Evolutionary conservation across 2,329 filamentous ascomycete genomes (phyloP).

Genomic region (Cadophora malorum): DNA sequence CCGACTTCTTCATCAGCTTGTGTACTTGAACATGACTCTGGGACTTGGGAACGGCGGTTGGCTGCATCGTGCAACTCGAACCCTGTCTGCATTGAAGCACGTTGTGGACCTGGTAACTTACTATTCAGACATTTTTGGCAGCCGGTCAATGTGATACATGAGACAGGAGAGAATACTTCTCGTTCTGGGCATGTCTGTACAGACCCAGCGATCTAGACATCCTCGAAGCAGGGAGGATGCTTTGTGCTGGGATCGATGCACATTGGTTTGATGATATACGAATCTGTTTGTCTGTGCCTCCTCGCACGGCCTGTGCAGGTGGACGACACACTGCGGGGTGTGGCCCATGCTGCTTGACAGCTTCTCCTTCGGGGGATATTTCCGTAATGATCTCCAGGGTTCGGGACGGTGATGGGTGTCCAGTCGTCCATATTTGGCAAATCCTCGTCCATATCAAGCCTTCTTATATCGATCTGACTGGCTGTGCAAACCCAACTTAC

Average conservation of each 20-base stretch:
- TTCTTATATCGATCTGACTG: background rate
- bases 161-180: background rate
- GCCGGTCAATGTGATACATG: background rate
- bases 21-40: constrained; percentile 18
- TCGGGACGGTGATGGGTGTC: background rate
- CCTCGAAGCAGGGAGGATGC: background rate
- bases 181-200: background rate
- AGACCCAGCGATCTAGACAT: constrained; percentile 3
- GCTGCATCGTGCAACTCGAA: constrained; percentile 13
- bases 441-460: background rate
- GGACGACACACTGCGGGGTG: constrained; percentile 8
- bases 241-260: background rate
- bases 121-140: background rate
- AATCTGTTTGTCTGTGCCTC: constrained; percentile 14
- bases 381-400: constrained; percentile 10
- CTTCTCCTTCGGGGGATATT: background rate
- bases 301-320: background rate
- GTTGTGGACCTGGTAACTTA: background rate
- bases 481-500: background rate
- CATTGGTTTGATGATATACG: background rate
- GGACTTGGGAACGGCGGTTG: constrained; percentile 20
- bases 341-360: constrained; percentile 7
- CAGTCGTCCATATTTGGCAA: background rate
- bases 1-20: background rate
- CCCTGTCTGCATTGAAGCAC: constrained; percentile 1